phyloP scores from a whole-genome alignment of 192 early-diverging fungal species.

The Backusella circina region DNA sequence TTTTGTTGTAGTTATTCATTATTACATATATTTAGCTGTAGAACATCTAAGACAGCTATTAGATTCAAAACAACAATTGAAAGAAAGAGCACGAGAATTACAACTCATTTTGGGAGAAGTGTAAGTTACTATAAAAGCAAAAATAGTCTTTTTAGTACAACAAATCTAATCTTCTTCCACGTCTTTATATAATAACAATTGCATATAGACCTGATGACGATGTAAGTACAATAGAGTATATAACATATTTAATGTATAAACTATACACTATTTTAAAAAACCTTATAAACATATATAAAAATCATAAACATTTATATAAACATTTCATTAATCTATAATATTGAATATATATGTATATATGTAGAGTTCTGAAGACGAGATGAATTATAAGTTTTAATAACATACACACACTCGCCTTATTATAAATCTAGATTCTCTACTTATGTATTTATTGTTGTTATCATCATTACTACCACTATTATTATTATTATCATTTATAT shows the following conservation, averaged over 20 bases:
- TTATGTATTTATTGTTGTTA: background rate
- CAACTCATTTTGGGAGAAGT: conserved; percentile 45
- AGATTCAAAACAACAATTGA: conserved; percentile 51
- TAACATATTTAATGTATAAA: background rate
- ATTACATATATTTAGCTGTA: conserved; percentile 46
- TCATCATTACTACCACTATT: background rate
- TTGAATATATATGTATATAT: background rate
- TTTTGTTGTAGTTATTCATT: background rate
- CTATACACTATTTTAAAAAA: background rate
- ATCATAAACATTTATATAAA: background rate
- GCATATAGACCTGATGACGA: conserved; percentile 15
- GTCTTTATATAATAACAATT: background rate
- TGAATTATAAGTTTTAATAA: background rate
- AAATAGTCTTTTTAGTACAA: background rate
- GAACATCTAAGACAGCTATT: conserved; percentile 70
- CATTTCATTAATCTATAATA: too few species aligned
- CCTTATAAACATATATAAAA: background rate
- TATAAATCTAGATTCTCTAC: background rate
- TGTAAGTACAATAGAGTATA: background rate
- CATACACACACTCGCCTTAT: background rate
- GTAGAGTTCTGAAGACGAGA: conserved; percentile 1
- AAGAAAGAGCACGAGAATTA: conserved; percentile 42
- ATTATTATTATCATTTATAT: too few species aligned
- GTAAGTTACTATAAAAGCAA: conserved; percentile 19
- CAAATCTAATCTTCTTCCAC: background rate